Percentiles rank a stretch among this genome's conserved stretches.
Conservation (phyloP, 2,329 filamentous ascomycete species). For the Cercospora sp. region DNA sequence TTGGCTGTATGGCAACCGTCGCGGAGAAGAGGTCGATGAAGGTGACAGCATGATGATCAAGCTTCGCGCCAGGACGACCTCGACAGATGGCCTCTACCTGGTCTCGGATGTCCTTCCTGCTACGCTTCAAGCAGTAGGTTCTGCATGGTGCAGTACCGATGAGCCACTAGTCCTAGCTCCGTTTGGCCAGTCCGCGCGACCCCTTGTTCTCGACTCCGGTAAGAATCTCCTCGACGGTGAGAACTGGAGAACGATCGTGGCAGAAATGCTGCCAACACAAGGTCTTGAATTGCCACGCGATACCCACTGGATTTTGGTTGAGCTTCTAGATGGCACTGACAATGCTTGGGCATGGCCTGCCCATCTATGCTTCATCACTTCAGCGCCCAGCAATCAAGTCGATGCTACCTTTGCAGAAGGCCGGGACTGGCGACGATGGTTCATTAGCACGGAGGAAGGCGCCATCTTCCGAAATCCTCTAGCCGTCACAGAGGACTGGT, state of each 20-base stretch:
- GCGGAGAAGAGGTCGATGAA: constrained; percentile 1
- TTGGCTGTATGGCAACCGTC: constrained; percentile 20
- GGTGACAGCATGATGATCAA: constrained; percentile 17
- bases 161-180: constrained; percentile 21
- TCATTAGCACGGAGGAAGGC: constrained; percentile 20
- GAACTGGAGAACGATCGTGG: constrained; percentile 19
- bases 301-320: constrained; percentile 18
- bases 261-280: constrained; percentile 13
- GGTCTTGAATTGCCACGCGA: constrained; percentile 22
- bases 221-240: constrained; percentile 5
- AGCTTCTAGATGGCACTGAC: constrained; percentile 9
- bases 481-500: constrained; percentile 35
- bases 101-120: constrained; percentile 18
- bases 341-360: constrained; percentile 30
- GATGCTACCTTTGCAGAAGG: constrained; percentile 4
- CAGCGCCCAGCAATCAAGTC: not conserved
- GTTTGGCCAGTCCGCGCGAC: constrained; percentile 15
- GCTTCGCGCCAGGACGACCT: constrained; percentile 19
- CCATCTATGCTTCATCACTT: constrained; percentile 26
- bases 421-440: constrained; percentile 31
- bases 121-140: constrained; percentile 11
- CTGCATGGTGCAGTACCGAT: not conserved
- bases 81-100: constrained; percentile 21
- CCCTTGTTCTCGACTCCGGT: not conserved
- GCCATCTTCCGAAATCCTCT: constrained; percentile 38